Evolutionary conservation across 768 basidiomycete species (phyloP), one percentile per base, ranked within the genome.

Genomic region (Dioszegia hungarica): DNA sequence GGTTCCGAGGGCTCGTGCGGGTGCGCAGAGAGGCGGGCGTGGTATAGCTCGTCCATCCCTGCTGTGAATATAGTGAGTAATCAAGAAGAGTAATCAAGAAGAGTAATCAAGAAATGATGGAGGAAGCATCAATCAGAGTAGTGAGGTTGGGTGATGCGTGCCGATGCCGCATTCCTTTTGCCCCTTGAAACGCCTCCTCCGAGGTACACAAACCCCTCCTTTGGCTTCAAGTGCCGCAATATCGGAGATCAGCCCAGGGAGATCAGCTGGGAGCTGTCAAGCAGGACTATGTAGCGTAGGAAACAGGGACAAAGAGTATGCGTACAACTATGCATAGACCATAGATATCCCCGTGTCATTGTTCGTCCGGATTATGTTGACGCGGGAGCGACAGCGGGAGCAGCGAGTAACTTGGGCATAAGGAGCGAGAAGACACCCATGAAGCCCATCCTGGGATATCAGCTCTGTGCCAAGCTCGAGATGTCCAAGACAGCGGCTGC

Each of bases 371-470:
- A 4, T 28, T 20, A 51, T 38, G 49, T 20, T 9, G 49, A 31
- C 9, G 47, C 29, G 34, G 36, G 28, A 22, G 39, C 28, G 5
- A 40, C 40, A n/a, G 39, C 52, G 11, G 63, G 65, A 8, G 56
- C 56, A 19, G 64, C 49, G 58, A 67, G 63, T 37, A 67, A 39
- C 37, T 59, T 60, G 3, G 66, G 70, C 53, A 68, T 40, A 41
- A 57, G 56, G 38, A 54, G 51, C 27, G 67, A 56, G 40, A 66
- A 24, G 39, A 72, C 54, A 57, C 70, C 70, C 19, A 61, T 62
- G 37, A 68, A 43, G n/a, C 52, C 67, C 61, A 72, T 62, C 1
- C 70, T 69, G 48, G 15, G n/a, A n/a, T 10, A 19, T 54, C 37
- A 55, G 52, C 31, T 24, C 28, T 11, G 19, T 25, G 17, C 17